Conservation (phyloP, 805 yeast genomes). For the Lachancea meyersii region DNA sequence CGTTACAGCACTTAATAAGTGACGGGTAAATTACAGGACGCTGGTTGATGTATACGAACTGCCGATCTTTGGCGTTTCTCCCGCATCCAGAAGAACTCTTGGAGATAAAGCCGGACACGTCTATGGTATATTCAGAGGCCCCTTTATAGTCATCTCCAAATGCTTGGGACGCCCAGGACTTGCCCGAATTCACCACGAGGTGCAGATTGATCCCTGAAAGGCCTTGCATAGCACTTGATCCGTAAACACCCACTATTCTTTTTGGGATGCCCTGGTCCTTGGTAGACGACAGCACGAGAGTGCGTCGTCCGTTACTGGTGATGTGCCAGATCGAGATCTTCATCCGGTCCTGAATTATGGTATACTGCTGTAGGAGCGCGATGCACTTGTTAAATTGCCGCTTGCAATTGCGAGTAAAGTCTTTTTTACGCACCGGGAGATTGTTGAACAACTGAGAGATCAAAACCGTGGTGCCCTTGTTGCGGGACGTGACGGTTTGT, state of each 20-base stretch:
- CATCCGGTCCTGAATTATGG: conserved; percentile 51
- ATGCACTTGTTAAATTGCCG: conserved; percentile 71
- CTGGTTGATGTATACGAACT: conserved; percentile 62
- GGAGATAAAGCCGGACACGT: conserved; percentile 60
- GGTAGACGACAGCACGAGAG: conserved; percentile 51
- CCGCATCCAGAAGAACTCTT: conserved; percentile 76
- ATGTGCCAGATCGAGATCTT: conserved; percentile 57
- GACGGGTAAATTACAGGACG: conserved; percentile 64
- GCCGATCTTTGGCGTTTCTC: conserved; percentile 66
- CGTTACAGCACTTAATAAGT: conserved; percentile 57
- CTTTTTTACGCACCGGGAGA: conserved; percentile 78
- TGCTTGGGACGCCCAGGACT: conserved; percentile 4
- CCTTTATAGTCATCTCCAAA: conserved; percentile 11
- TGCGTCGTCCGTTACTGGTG: conserved; percentile 42
- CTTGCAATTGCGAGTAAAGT: conserved; percentile 58
- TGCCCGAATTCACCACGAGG: conserved; percentile 28
- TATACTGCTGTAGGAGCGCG: conserved; percentile 56
- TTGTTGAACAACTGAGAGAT: conserved; percentile 55
- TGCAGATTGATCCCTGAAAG: conserved; percentile 44
- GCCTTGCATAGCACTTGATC: conserved; percentile 57
- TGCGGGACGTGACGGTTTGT: conserved; percentile 42
- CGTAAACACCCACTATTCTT: conserved; percentile 64
- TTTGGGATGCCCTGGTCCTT: conserved; percentile 45
- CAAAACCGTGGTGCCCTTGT: conserved; percentile 61
- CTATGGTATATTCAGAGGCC: conserved; percentile 28